Evolutionary conservation across 345 rosid genomes (phyloP).

Genomic region (Hevea brasiliensis): DNA sequence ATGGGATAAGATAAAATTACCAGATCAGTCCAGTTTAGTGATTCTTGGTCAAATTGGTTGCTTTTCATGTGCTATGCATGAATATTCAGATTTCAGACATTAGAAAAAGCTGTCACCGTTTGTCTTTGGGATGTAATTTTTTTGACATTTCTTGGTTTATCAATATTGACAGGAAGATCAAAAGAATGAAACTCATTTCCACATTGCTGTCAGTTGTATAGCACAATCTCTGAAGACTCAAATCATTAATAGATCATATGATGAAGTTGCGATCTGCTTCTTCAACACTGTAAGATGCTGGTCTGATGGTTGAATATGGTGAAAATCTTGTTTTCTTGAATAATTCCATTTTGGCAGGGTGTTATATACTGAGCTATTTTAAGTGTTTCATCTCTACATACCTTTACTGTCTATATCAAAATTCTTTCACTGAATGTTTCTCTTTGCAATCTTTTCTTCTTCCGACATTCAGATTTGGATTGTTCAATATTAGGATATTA

Average conservation of each 20-base stretch:
- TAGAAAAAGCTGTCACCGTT: not conserved
- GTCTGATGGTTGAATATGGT: constrained; percentile 1
- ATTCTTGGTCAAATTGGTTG: not conserved
- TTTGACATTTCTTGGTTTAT: constrained; percentile 10
- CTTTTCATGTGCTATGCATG: not conserved
- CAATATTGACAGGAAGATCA: constrained; percentile 51
- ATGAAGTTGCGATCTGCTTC: constrained; percentile 89
- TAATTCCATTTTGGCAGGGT: not conserved
- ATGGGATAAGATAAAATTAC: not conserved
- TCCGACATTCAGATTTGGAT: not conserved
- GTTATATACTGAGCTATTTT: not conserved
- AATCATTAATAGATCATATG: constrained; percentile 70
- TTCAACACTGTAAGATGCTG: constrained; percentile 71
- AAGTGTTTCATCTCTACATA: not conserved
- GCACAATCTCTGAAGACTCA: constrained; percentile 73
- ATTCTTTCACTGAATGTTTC: not conserved
- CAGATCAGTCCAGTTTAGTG: not conserved
- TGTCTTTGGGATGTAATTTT: not conserved
- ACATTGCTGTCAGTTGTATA: constrained; percentile 64
- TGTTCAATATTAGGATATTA: not conserved
- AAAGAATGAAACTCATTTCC: constrained; percentile 70
- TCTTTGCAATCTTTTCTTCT: not conserved
- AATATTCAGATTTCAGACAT: not conserved
- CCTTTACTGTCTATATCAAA: not conserved
- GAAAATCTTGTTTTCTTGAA: not conserved